A percentile compares a stretch with the other conserved stretches of the same genome.
Conservation (phyloP, 2,329 filamentous ascomycete genomes). For the Fusarium marasasianum region DNA sequence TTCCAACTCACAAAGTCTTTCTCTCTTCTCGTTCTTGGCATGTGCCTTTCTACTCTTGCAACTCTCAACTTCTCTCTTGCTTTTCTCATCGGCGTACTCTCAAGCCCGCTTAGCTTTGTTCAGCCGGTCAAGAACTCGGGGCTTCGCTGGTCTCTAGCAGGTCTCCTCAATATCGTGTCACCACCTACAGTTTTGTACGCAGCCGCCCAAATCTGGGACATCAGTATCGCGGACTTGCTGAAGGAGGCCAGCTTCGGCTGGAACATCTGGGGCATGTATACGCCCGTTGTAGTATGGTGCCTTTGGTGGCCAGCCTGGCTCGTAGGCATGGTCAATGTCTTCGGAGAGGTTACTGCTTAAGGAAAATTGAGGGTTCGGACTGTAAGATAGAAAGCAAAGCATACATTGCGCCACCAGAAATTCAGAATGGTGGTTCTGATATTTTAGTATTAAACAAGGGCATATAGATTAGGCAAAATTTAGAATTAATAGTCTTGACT, state of each 20-base stretch:
- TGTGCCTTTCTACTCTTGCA: constrained; percentile 90
- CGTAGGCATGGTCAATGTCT: constrained; percentile 65
- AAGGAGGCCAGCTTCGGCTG: constrained; percentile 83
- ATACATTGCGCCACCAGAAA: neutral
- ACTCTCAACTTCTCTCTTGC: constrained; percentile 96
- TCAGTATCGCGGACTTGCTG: constrained; percentile 67
- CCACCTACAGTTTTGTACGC: constrained; percentile 66
- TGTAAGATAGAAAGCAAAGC: neutral
- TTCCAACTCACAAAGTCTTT: constrained; percentile 86
- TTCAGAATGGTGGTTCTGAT: neutral
- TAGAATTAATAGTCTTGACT: constrained; percentile 37
- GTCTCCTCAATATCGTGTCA: constrained; percentile 67
- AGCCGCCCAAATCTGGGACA: constrained; percentile 53
- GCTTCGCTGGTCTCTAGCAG: constrained; percentile 54
- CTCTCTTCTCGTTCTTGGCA: constrained; percentile 89
- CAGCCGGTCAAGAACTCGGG: constrained; percentile 56
- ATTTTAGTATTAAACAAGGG: neutral
- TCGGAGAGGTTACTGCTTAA: constrained; percentile 50
- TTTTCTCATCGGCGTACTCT: constrained; percentile 82
- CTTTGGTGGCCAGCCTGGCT: constrained; percentile 97
- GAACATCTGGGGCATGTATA: constrained; percentile 90
- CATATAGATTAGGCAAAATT: constrained; percentile 12
- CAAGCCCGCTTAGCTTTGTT: constrained; percentile 82
- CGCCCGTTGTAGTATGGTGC: constrained; percentile 89
- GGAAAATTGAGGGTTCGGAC: neutral